Evolutionary conservation across 331 rosid genomes (phyloP), one percentile per base, ranked within the genome.

Genomic region (Ulmus americana): DNA sequence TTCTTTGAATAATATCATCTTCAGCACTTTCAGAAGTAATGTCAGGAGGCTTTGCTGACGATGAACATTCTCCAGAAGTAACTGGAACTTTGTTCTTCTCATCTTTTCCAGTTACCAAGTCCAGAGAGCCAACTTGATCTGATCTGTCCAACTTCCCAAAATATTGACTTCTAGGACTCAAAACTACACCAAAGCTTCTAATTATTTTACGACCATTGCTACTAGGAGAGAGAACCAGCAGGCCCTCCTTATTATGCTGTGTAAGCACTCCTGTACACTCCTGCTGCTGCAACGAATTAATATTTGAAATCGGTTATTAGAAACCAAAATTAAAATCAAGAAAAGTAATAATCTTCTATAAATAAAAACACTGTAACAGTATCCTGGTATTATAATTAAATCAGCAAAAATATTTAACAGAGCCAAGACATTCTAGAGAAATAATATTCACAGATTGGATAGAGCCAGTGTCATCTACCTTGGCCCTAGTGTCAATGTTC

Each of bases 191-290:
- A 11, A 63, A 61, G 65, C 68, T 16, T 49, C 41, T 81, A 18
- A 77, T 84, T 58, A 79, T 73, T 70, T 79, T 28, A 73, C 67
- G 49, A 70, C 52, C 77, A 75, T 69, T 66, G 71, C 65, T 80
- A 70, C 64, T 67, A 6, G 88, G 89, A 78, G 92, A 83, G 74
- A 72, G 41, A 60, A 85, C 51, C 16, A 74, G 69, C 57, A 64
- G 70, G 66, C 83, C 83, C 55, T 85, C 85, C 58, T 65, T 60
- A 64, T 90, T 70, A 65, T 53, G 88, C 61, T 90, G 90, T 65
- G 47, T 47, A 71, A 90, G 78, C 61, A 84, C 70, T 56, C 77
- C 82, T 41, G 86, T 76, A 65, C 74, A 45, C 61, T 71, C 85
- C 51, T 74, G 82, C 71, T 57, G 63, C 63, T 6, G 43, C 28